Base-by-base conservation (phyloP, 768 basidiomycete species). In the Pulveroboletus ravenelii region DNA sequence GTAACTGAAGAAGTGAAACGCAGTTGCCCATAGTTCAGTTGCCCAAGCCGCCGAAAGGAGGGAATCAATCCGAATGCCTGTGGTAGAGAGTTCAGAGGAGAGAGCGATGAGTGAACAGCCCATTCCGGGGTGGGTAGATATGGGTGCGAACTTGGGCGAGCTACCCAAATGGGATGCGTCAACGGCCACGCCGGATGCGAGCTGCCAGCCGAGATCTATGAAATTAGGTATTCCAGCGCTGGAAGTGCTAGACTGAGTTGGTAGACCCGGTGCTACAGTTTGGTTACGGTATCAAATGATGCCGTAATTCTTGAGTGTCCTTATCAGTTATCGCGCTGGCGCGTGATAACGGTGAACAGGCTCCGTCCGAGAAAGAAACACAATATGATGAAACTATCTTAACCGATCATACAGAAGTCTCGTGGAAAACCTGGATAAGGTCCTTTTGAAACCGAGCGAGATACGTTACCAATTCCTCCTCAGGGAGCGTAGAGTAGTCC, bases 401-500 rank as follows among this genome's bases (percentile, higher is more conserved):
- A 44, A 46, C 20, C 36, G 5, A 37, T 65, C 44, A 63, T 40
- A 50, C 20, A 25, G 54, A 47, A 1, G 58, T 60, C 38, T 67
- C 62, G 27, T 64, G 60, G 47, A 65, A 65, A 15, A 80, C 78
- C 42, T 74, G 77, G 18, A 83, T 79, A 46, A 88, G 78, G 45
- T 89, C 85, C 51, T 72, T 78, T 63, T 92, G 90, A 57, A 92
- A 77, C 23, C 80, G 74, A 42, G 74, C 73, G 35, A 93, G 71
- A 61, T 89, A 89, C 3, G 71, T 70, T 15, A 80, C 63, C 1
- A 92, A 70, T 41, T 89, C 89, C 52, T 76, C 74, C 47, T 86
- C 82, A 1, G 88, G 87, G 29, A 93, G 76, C 3, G 82, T 74
- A 15, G 89, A 89, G 58, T 90, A 72, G 27, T 87, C 80, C 36